Percentiles rank a stretch among this genome's conserved stretches.
phyloP scores from a whole-genome alignment of 495 filamentous ascomycete genomes.

The Podospora anserina region DNA sequence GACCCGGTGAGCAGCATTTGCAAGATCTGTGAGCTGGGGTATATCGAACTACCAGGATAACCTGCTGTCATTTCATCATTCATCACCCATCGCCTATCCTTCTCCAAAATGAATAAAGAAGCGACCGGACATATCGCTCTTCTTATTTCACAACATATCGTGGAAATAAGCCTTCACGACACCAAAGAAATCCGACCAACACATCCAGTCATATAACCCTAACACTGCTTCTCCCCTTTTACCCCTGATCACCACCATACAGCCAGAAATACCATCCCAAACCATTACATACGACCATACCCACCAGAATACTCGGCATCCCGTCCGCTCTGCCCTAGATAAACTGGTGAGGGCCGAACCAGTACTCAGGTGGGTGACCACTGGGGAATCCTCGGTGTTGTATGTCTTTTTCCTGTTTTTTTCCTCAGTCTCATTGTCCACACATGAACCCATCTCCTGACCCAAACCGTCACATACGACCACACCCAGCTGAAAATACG shows the following conservation, averaged over 20 bases:
- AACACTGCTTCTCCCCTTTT: neutral
- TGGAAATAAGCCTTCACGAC: neutral
- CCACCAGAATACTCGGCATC: conserved; percentile 42
- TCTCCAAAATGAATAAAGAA: neutral
- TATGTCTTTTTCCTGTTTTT: neutral
- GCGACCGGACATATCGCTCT: neutral
- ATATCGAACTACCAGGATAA: neutral
- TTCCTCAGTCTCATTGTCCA: no score
- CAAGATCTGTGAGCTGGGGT: neutral
- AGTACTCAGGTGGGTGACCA: neutral
- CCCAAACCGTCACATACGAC: no score
- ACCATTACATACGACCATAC: neutral
- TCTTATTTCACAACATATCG: neutral
- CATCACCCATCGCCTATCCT: neutral
- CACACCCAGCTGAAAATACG: no score
- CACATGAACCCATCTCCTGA: no score
- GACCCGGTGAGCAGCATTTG: neutral
- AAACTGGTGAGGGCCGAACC: conserved; percentile 21
- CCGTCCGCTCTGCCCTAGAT: conserved; percentile 52
- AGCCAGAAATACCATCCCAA: neutral
- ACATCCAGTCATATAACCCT: neutral
- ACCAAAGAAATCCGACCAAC: neutral
- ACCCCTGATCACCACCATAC: neutral
- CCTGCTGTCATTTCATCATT: neutral
- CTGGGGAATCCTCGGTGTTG: neutral